Percentiles rank a stretch among this genome's conserved stretches.
These are phyloP conservation scores for Coemansia sp. DNA, from an alignment of 192 early-diverging fungal genomes.

Conservation along the genomic window DNA sequence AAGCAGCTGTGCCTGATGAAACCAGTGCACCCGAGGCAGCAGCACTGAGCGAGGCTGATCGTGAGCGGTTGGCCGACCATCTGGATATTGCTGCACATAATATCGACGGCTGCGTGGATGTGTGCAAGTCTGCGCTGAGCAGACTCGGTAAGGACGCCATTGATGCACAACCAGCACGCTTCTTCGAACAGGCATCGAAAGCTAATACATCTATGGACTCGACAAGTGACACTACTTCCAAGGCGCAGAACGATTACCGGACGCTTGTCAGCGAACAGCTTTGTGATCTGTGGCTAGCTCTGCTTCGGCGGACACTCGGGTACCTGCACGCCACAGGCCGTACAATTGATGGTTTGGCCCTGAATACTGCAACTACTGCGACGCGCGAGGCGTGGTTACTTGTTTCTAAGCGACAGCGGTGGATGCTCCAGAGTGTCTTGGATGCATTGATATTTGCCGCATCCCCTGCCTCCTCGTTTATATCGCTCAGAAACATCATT, in stretches of 20 bases:
- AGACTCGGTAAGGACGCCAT: conserved; percentile 30
- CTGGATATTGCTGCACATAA: conserved; percentile 22
- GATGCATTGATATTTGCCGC: conserved; percentile 50
- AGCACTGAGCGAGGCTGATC: conserved; percentile 25
- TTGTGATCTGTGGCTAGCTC: conserved; percentile 48
- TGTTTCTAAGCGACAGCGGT: conserved; percentile 45
- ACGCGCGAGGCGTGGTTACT: conserved; percentile 40
- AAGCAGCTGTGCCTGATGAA: conserved; percentile 17
- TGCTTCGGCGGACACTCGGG: conserved; percentile 32
- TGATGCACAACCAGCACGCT: conserved; percentile 19
- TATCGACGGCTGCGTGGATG: conserved; percentile 32
- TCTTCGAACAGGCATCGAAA: background rate
- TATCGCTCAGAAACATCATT: conserved; percentile 47
- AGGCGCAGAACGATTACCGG: conserved; percentile 26
- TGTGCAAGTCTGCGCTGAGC: conserved; percentile 36
- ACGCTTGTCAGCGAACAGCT: conserved; percentile 37
- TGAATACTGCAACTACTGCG: background rate
- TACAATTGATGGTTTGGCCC: conserved; percentile 20
- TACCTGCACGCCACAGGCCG: conserved; percentile 42
- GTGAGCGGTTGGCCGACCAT: conserved; percentile 44
- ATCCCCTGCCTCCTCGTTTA: conserved; percentile 45
- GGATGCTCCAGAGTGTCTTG: conserved; percentile 50
- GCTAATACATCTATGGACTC: background rate
- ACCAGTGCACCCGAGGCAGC: background rate
- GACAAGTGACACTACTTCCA: background rate